Conservation (phyloP, 495 filamentous ascomycete species). For the Friedmanniomyces simplex region DNA sequence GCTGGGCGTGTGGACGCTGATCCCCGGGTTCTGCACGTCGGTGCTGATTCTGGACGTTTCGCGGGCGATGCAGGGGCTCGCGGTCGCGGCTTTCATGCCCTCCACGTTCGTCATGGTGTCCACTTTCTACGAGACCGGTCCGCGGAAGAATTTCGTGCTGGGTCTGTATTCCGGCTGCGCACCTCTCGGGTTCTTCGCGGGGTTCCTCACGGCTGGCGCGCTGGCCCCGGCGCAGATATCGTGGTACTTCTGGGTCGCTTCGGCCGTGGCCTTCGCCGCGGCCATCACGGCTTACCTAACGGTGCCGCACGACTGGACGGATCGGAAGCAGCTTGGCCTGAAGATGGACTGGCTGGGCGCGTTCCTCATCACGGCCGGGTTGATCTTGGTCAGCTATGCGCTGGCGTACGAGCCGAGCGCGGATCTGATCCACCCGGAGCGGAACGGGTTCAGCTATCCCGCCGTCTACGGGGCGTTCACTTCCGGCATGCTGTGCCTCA, state of each 20-base stretch:
- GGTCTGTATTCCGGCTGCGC: slow-evolving; percentile 70
- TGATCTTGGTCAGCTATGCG: slow-evolving; percentile 65
- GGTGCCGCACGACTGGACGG: slow-evolving; percentile 53
- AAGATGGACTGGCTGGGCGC: slow-evolving; percentile 67
- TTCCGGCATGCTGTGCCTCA: slow-evolving; percentile 47
- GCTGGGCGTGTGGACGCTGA: slow-evolving; percentile 61
- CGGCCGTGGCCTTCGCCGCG: slow-evolving; percentile 43
- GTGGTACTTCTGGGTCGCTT: slow-evolving; percentile 76
- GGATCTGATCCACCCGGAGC: slow-evolving; percentile 48
- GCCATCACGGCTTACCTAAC: slow-evolving; percentile 46
- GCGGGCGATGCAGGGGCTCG: slow-evolving; percentile 71
- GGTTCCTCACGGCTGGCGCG: slow-evolving; percentile 69
- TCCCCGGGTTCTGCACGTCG: slow-evolving; percentile 57
- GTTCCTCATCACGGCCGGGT: slow-evolving; percentile 52
- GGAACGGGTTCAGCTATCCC: slow-evolving; percentile 56
- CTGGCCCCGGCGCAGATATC: slow-evolving; percentile 54
- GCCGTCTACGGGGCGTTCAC: slow-evolving; percentile 56
- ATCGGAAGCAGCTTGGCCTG: slow-evolving; percentile 36
- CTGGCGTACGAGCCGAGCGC: slow-evolving; percentile 43
- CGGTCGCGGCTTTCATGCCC: slow-evolving; percentile 66
- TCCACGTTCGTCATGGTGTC: slow-evolving; percentile 73
- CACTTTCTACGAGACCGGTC: slow-evolving; percentile 70
- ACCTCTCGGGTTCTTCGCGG: slow-evolving; percentile 69
- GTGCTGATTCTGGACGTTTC: slow-evolving; percentile 63
- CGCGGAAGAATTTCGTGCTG: slow-evolving; percentile 77